Evolutionary conservation across 345 rosid genomes (phyloP), one percentile per base, ranked within the genome.

Genomic region (Aquilaria malaccensis): DNA sequence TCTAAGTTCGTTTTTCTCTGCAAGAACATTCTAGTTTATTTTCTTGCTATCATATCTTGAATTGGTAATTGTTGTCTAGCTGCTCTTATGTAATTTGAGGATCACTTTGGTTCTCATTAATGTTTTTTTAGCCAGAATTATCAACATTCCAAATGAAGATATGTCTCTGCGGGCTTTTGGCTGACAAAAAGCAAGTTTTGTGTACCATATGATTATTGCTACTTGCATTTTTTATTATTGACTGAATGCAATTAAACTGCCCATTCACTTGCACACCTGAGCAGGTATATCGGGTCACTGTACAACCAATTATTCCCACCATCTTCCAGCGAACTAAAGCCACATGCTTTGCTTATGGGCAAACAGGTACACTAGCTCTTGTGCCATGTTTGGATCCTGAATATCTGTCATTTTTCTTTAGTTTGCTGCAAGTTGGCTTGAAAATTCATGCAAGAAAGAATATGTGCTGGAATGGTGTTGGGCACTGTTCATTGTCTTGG

Each of bases 331-430:
- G 91, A 70, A 88, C 89, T 59, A 91, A 91, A 77, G 97, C 97
- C 66, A 91, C 97, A 6, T 91, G 97, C 84, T 91, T 91, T 80
- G 97, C 97, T 12, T 91, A 91, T 81, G 97, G 96, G 69, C 97
- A 91, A 76, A 91, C 97, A 85, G 97, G 97, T 91, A 59, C 9
- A 55, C 51, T 12, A 37, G 43, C 4, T 37, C 7, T 37, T 37
- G 7, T 37, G 43, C 43, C 1, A 0, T 37, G 43, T 37, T 37
- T 37, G 43, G 43, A 37, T 37, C 43, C 43, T 37, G 58, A 31
- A 70, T 47, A 61, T 54, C 30, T 60, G 22, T 31, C 22, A 22
- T 22, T 22, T 22, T 22, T 22, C 22, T 22, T 22, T 22, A 37
- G 37, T 31, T 55, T 52, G n/a, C 41, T 55, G 50, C 30, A 57